Conservation (phyloP, 2,329 filamentous ascomycete species). For the Cephalotrichum gorgonifer region DNA sequence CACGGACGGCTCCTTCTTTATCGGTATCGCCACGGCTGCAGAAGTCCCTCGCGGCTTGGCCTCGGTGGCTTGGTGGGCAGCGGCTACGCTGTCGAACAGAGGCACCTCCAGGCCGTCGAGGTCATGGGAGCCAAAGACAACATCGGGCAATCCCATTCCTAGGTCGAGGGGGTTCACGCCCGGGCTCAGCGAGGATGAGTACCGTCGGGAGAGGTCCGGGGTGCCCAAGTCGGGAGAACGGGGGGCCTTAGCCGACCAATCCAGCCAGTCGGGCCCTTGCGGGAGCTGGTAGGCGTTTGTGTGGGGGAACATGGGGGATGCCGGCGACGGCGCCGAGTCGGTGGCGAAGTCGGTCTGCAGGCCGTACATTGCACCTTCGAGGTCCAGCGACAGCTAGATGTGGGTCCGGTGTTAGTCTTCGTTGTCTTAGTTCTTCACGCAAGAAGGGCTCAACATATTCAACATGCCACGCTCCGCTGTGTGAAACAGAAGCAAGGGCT, state of each 20-base stretch:
- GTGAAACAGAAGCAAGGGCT: neutral
- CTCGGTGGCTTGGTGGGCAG: neutral
- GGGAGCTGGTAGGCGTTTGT: conserved; percentile 18
- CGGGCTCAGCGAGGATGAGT: conserved; percentile 16
- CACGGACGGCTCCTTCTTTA: conserved; percentile 8
- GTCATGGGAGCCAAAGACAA: conserved; percentile 14
- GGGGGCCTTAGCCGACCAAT: conserved; percentile 17
- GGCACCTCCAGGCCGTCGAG: conserved; percentile 14
- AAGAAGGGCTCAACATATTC: no score
- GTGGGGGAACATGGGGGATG: conserved; percentile 18
- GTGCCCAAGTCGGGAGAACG: conserved; percentile 18
- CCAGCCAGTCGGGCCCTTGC: conserved; percentile 14
- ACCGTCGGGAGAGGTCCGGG: conserved; percentile 15
- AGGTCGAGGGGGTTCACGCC: conserved; percentile 24
- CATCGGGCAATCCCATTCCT: conserved; percentile 7
- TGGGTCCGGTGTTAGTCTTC: neutral
- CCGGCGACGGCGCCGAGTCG: conserved; percentile 23
- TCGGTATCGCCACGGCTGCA: neutral
- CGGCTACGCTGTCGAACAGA: conserved; percentile 13
- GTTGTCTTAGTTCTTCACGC: neutral
- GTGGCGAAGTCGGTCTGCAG: conserved; percentile 19
- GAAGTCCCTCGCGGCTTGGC: conserved; percentile 2
- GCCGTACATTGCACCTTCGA: neutral
- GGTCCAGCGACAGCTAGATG: neutral
- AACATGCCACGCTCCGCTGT: neutral